phyloP scores from a whole-genome alignment of 2,329 filamentous ascomycete genomes.

The Aspergillus sergii region DNA sequence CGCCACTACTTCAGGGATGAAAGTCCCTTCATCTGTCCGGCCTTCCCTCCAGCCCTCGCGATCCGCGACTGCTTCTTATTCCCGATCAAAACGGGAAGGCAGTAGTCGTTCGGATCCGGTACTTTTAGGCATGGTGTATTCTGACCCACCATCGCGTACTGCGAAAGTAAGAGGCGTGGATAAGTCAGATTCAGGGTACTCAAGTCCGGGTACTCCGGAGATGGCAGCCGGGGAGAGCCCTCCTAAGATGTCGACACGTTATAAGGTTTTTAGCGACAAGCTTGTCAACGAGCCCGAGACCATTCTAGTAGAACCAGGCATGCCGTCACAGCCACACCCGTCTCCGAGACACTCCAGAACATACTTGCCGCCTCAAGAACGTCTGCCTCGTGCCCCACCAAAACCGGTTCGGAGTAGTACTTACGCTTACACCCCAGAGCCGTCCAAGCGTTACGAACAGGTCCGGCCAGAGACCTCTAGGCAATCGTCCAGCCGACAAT shows the following conservation, averaged over 20 bases:
- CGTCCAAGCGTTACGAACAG: conserved; percentile 26
- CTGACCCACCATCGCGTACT: conserved; percentile 32
- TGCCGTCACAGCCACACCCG: conserved; percentile 20
- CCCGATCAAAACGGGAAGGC: conserved; percentile 32
- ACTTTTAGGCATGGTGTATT: conserved; percentile 30
- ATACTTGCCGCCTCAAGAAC: conserved; percentile 31
- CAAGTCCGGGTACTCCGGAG: conserved; percentile 48
- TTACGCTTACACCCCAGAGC: conserved; percentile 29
- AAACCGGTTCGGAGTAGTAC: conserved; percentile 33
- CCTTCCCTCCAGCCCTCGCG: conserved; percentile 36
- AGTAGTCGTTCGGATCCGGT: conserved; percentile 30
- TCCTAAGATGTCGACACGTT: conserved; percentile 37
- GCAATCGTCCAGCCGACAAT: conserved; percentile 14
- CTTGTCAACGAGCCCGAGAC: conserved; percentile 31
- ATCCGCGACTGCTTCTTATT: conserved; percentile 33
- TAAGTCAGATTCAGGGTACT: conserved; percentile 49
- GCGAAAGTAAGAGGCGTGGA: conserved; percentile 41
- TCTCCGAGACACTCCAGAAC: conserved; percentile 30
- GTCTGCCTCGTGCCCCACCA: conserved; percentile 24
- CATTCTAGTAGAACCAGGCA: conserved; percentile 30
- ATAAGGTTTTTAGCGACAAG: conserved; percentile 32
- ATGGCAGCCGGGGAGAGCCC: conserved; percentile 36
- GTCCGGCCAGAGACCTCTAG: conserved; percentile 23
- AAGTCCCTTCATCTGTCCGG: conserved; percentile 29
- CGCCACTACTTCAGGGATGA: conserved; percentile 36